Evolutionary conservation across 768 basidiomycete genomes (phyloP), one percentile per base, ranked within the genome.

Genomic region (Suillus ampliporus): DNA sequence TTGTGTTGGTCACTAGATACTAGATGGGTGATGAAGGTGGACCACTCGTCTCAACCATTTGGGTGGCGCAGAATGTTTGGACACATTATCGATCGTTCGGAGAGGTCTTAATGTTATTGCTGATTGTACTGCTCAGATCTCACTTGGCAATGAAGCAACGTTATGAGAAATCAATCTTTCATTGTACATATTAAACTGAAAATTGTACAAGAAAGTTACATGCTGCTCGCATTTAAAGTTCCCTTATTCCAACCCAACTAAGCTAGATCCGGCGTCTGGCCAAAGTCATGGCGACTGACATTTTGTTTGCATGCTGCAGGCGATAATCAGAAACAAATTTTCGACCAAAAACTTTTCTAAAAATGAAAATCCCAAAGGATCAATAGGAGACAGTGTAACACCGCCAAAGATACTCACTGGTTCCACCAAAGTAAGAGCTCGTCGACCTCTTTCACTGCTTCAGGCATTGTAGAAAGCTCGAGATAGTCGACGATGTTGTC

Each of bases 401-500:
- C 15, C 1, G 26, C 23, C 23, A 48, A 48, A 17, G 15, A 13
- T 48, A 44, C 66, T 65, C 14, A 67, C 65, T 14, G 17, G 15
- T 66, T 57, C 65, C 65, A 66, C 65, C 61, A 65, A n/a, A 46
- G 37, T 13, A 70, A 64, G 2, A 70, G 61, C 1, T 58, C 58
- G 2, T 35, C 17, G 9, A 47, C 31, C 7, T 31, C 47, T 5
- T 41, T 43, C n/a, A 23, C 15, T 31, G 35, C 47, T 11, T 47
- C 51, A n/a, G 44, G 50, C 13, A 62, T 46, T 3, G 10, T 8
- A 1, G 63, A 48, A 31, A n/a, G 14, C 57, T 70, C 67, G 40
- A 70, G 68, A 46, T 57, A 65, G n/a, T 68, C 44, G 9, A 65
- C 50, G 3, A 70, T 64, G 14, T 60, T 64, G 38, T 64, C 26